Conservation (phyloP, 305 asterid genomes). For the Solanum chacoense region DNA sequence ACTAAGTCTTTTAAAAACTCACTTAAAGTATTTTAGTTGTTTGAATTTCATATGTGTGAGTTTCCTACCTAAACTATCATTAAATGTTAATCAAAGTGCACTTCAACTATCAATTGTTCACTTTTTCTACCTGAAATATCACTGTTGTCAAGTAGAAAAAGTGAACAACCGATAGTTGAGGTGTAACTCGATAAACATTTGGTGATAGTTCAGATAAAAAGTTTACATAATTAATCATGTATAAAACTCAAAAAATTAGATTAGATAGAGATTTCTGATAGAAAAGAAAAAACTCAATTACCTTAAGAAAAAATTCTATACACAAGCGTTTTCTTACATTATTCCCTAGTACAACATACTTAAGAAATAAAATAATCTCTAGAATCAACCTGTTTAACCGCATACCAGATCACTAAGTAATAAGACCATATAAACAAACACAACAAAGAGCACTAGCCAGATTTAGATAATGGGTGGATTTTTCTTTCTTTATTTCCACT, state of each 20-base stretch:
- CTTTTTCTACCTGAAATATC: not conserved
- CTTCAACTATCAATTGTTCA: not conserved
- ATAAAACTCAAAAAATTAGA: not conserved
- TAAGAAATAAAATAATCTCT: no score
- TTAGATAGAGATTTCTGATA: not conserved
- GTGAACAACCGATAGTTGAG: not conserved
- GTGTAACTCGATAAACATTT: not conserved
- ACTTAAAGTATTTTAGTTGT: not conserved
- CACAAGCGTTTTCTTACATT: not conserved
- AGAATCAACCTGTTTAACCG: no score
- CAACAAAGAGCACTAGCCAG: not conserved
- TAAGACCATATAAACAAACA: not conserved
- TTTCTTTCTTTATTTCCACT: not conserved
- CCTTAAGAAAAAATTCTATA: no score
- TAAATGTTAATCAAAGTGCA: not conserved
- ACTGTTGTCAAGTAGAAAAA: not conserved
- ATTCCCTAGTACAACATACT: no score
- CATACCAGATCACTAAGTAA: not conserved
- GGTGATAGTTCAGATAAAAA: not conserved
- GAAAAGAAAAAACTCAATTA: not conserved
- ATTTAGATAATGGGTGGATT: not conserved
- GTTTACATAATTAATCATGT: not conserved
- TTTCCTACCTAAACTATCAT: not conserved
- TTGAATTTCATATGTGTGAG: not conserved
- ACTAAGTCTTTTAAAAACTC: no score